Conservation (phyloP, 2,329 filamentous ascomycete species). For the Furcasterigmium furcatum region DNA sequence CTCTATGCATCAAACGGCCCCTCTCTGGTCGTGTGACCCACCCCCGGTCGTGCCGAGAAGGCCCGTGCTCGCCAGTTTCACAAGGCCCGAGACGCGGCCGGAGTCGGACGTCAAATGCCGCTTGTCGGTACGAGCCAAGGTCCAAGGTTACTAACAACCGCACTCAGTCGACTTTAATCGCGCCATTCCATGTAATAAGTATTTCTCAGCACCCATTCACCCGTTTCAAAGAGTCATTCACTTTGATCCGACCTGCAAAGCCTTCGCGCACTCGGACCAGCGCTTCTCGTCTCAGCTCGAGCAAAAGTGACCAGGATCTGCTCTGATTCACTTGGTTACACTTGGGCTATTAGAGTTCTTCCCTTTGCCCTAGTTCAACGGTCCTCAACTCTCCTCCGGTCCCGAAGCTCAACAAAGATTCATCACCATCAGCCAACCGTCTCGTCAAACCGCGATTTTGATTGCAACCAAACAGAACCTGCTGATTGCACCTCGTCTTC, state of each 20-base stretch:
- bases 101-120: slow-evolving; percentile 1
- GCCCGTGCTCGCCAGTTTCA: not conserved
- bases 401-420: too few relatives aligned
- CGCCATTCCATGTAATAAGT: not conserved
- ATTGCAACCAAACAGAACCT: too few relatives aligned
- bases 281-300: too few relatives aligned
- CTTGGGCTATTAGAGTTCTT: too few relatives aligned
- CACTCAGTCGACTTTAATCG: not conserved
- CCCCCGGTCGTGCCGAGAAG: not conserved
- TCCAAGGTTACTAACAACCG: not conserved
- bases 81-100: slow-evolving; percentile 1
- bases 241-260: not conserved
- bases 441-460: too few relatives aligned
- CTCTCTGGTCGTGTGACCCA: too few relatives aligned
- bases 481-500: too few relatives aligned
- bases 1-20: too few relatives aligned
- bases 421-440: too few relatives aligned
- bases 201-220: not conserved
- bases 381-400: too few relatives aligned
- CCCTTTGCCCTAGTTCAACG: not conserved
- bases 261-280: too few relatives aligned
- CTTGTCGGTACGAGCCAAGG: not conserved
- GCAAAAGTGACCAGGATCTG: too few relatives aligned
- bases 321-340: not conserved
- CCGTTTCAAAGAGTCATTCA: not conserved